phyloP scores from a whole-genome alignment of 2,329 filamentous ascomycete genomes.

The Talaromyces amestolkiae region DNA sequence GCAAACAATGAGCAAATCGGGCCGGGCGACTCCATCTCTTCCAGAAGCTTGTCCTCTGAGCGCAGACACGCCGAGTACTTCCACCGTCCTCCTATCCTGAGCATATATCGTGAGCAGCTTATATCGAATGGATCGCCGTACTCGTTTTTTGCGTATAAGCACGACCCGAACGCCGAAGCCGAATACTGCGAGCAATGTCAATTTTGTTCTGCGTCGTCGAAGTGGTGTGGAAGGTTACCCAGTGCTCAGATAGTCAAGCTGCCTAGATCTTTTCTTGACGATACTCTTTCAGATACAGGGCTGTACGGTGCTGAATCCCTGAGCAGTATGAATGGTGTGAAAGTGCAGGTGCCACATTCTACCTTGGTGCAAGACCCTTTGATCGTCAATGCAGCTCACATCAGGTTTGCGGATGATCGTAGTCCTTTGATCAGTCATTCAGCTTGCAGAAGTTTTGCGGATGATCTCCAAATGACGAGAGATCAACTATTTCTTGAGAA shows the following conservation, averaged over 20 bases:
- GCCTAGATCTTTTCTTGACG: conserved; percentile 5
- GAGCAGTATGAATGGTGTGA: not conserved
- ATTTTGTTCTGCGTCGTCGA: conserved; percentile 17
- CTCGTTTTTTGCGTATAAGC: conserved; percentile 15
- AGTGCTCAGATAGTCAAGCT: conserved; percentile 3
- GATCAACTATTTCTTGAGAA: conserved; percentile 8
- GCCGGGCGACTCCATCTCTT: conserved; percentile 18
- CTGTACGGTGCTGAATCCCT: not conserved
- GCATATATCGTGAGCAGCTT: conserved; percentile 19
- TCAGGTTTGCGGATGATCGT: conserved; percentile 4
- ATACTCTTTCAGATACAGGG: not conserved
- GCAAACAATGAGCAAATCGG: conserved; percentile 15
- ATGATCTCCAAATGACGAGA: conserved; percentile 4
- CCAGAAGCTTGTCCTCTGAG: conserved; percentile 26
- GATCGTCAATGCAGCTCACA: conserved; percentile 18
- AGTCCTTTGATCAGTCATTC: too few relatives aligned
- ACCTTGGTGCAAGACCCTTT: conserved; percentile 22
- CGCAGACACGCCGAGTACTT: conserved; percentile 35
- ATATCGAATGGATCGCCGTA: conserved; percentile 11
- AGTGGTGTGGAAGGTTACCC: conserved; percentile 19
- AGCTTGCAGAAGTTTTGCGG: not conserved
- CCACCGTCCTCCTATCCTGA: conserved; percentile 32
- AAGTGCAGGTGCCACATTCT: conserved; percentile 17
- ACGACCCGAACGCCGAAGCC: conserved; percentile 15
- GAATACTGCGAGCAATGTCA: conserved; percentile 20